Percentiles rank a stretch among this genome's conserved stretches.
Evolutionary conservation across 768 basidiomycete genomes (phyloP).

Genomic region (Pleurotus platypus): DNA sequence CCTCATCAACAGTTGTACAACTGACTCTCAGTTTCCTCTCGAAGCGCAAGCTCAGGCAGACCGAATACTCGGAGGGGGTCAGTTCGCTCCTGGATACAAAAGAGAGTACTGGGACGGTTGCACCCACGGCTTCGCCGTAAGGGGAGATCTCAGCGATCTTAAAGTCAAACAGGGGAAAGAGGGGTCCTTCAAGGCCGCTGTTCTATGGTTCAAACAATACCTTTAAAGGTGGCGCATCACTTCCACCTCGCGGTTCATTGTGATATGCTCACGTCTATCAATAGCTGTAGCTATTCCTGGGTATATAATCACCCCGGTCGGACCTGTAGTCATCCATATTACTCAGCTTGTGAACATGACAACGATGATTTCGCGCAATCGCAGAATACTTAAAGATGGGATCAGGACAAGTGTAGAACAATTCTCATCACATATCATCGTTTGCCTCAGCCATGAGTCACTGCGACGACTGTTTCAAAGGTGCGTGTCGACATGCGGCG

Average conservation of each 20-base stretch:
- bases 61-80: slow-evolving; percentile 41
- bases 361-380: too few relatives aligned
- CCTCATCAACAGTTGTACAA: slow-evolving; percentile 64
- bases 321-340: too few relatives aligned
- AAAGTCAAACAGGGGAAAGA: slow-evolving; percentile 60
- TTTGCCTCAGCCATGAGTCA: slow-evolving; percentile 36
- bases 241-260: neutral
- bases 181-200: slow-evolving; percentile 53
- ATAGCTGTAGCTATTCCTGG: too few relatives aligned
- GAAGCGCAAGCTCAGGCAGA: slow-evolving; percentile 44
- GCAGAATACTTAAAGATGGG: too few relatives aligned
- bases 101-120: slow-evolving; percentile 44
- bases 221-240: slow-evolving; percentile 11
- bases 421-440: too few relatives aligned
- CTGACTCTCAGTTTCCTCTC: slow-evolving; percentile 46
- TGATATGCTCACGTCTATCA: too few relatives aligned
- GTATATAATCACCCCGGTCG: too few relatives aligned
- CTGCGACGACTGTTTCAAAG: slow-evolving; percentile 53
- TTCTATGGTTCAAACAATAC: slow-evolving; percentile 49
- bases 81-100: slow-evolving; percentile 47
- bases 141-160: slow-evolving; percentile 44
- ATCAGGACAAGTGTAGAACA: too few relatives aligned
- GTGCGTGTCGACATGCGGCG: slow-evolving; percentile 22
- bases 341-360: too few relatives aligned
- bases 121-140: slow-evolving; percentile 52